Percentiles rank a stretch among this genome's conserved stretches.
phyloP scores from a whole-genome alignment of 148 eudicot genomes.

The Pouteria glomerata region DNA sequence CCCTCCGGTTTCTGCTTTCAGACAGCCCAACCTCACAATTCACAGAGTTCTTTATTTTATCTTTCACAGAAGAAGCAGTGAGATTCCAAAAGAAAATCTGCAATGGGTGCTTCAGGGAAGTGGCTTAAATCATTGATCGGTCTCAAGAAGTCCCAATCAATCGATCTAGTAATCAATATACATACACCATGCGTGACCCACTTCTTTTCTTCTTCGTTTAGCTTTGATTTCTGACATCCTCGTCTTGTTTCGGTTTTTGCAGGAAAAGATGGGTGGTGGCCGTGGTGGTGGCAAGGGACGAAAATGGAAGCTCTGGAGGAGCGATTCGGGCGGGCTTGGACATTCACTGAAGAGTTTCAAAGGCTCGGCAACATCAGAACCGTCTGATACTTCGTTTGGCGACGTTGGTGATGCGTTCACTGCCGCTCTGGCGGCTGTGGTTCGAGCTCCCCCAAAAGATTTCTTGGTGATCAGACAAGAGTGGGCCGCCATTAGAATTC shows the following conservation, averaged over 20 bases:
- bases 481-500: slow-evolving; percentile 90
- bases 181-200: no score
- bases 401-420: slow-evolving; percentile 36
- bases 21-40: no score
- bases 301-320: slow-evolving; percentile 87
- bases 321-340: no score
- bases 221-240: no score
- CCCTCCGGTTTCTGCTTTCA: no score
- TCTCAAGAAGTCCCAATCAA: slow-evolving; percentile 45
- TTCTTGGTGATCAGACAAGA: slow-evolving; percentile 66
- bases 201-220: no score
- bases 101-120: slow-evolving; percentile 76
- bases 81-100: no score
- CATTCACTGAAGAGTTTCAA: slow-evolving; percentile 27
- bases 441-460: slow-evolving; percentile 69
- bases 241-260: no score
- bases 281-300: slow-evolving; percentile 44
- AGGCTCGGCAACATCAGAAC: slow-evolving; percentile 24
- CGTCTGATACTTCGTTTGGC: slow-evolving; percentile 30
- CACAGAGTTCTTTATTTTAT: no score
- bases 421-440: slow-evolving; percentile 79
- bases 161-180: no score
- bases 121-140: slow-evolving; percentile 70
- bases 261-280: slow-evolving; percentile 57
- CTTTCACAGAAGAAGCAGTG: not conserved